Base-by-base conservation (phyloP, 2,329 filamentous ascomycete genomes). In the Cadophora gregata region DNA sequence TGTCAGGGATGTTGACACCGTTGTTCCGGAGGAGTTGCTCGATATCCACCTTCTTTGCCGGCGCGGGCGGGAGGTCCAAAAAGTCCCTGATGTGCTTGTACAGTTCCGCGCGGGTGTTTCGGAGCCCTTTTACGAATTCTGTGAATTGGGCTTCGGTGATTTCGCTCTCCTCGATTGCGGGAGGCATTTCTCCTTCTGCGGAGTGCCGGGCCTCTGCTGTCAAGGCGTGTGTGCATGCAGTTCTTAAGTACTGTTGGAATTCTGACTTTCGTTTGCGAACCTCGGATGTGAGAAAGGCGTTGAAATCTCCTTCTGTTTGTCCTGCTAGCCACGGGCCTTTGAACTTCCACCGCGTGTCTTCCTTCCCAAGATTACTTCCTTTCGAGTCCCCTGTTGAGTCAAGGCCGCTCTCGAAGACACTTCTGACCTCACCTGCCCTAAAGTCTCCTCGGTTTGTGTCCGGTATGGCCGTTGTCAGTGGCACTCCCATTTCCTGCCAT, bases 401-500 rank as follows among this genome's bases (percentile, higher is more conserved):
- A 72, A 81, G 78, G 36, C 82, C 79, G 68, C 86, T 82, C 70
- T 90, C 87, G 58, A 90, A 90, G 3, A 88, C 86, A 3, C 86
- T 88, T 73, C 7, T 59, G 31, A 8, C 21, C 10, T 36, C 48
- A 7, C 48, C 47, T 19, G 5, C 21, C 8, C 31, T 51, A 59
- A 24, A 36, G 1, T 10, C 25, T 21, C 4, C 53, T 42, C 47
- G 24, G 7, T 50, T 72, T 1, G 65, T 65, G 3, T 53, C 70
- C n/a, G 69, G 71, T n/a, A 66, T 19, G 0, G 85, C 85, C 1
- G 87, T 82, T 21, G 89, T 85, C 67, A 97, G 81, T 6, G 92
- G 88, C 63, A 97, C 80, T 66, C 87, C 85, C 77, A 97, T 83
- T 78, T 97, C 92, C 77, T 93, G 90, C 81, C 91, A 97, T 82